Evolutionary conservation across 768 basidiomycete species (phyloP).

Genomic region (Lactarius psammicola): DNA sequence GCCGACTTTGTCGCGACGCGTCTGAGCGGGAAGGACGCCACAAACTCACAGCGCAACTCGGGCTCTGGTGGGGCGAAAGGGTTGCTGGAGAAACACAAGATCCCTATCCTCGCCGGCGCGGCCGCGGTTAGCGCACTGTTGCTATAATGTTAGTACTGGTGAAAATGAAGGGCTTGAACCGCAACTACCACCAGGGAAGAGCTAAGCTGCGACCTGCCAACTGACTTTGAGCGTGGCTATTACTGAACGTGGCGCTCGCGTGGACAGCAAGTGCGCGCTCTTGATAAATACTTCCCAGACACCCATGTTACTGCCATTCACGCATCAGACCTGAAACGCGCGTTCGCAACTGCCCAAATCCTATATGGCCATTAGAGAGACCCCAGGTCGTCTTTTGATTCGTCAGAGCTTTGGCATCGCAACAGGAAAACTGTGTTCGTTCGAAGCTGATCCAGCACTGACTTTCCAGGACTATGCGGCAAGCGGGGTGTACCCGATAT

Average conservation of each 20-base stretch:
- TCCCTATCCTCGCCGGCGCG: neutral
- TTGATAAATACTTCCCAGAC: slow-evolving; percentile 51
- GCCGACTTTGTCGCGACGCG: slow-evolving; percentile 19
- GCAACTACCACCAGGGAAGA: too few species aligned
- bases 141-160: neutral
- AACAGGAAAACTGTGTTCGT: slow-evolving; percentile 57
- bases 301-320: slow-evolving; percentile 55
- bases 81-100: slow-evolving; percentile 11
- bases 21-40: slow-evolving; percentile 12
- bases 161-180: too few species aligned
- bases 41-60: neutral
- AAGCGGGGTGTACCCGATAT: slow-evolving; percentile 51
- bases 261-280: slow-evolving; percentile 39
- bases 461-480: slow-evolving; percentile 48
- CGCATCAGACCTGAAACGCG: slow-evolving; percentile 65
- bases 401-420: slow-evolving; percentile 55
- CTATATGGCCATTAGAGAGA: slow-evolving; percentile 49
- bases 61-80: neutral
- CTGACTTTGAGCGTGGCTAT: too few species aligned
- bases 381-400: slow-evolving; percentile 46
- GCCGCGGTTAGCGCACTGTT: neutral
- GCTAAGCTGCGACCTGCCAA: too few species aligned
- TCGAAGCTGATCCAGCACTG: slow-evolving; percentile 28
- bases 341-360: slow-evolving; percentile 57
- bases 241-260: neutral